phyloP scores from a whole-genome alignment of 1,284 basidiomycete species.

The Malassezia globosa region DNA sequence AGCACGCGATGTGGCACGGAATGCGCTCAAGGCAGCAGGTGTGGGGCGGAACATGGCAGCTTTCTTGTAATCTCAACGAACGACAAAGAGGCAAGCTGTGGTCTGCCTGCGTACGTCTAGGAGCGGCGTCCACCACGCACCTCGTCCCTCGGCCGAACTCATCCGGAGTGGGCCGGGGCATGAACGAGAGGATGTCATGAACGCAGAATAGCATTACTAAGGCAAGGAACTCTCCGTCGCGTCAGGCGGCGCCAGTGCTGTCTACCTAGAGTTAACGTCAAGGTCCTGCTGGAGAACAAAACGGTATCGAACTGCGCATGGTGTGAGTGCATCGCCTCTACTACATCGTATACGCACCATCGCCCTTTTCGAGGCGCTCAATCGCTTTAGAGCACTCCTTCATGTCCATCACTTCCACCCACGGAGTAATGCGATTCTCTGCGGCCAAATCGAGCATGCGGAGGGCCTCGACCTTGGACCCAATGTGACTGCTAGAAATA shows the following conservation, averaged over 20 bases:
- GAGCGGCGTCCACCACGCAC: too few relatives aligned
- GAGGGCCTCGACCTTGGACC: constrained; percentile 56
- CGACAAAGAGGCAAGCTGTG: too few relatives aligned
- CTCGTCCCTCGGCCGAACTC: constrained; percentile 5
- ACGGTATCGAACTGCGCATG: constrained; percentile 23
- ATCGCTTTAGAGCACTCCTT: constrained; percentile 55
- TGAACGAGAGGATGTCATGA: too few relatives aligned
- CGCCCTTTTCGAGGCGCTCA: constrained; percentile 53
- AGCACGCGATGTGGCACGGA: constrained; percentile 12
- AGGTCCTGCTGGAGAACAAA: constrained; percentile 37
- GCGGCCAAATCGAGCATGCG: constrained; percentile 45
- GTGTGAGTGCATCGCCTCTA: too few relatives aligned
- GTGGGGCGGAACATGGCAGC: constrained; percentile 17
- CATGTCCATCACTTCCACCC: constrained; percentile 55
- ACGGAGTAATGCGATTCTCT: constrained; percentile 42
- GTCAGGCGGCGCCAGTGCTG: too few relatives aligned
- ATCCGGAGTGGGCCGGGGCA: constrained; percentile 1
- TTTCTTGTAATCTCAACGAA: background rate
- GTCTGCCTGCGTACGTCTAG: too few relatives aligned
- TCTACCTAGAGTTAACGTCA: too few relatives aligned
- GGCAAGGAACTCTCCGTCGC: too few relatives aligned
- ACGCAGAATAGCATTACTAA: too few relatives aligned
- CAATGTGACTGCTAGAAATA: constrained; percentile 54
- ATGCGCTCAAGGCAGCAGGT: constrained; percentile 4
- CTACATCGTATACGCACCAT: constrained; percentile 50